Percentiles rank a stretch among this genome's conserved stretches.
phyloP scores from a whole-genome alignment of 2,329 filamentous ascomycete genomes.

The Aspergillus ruber region DNA sequence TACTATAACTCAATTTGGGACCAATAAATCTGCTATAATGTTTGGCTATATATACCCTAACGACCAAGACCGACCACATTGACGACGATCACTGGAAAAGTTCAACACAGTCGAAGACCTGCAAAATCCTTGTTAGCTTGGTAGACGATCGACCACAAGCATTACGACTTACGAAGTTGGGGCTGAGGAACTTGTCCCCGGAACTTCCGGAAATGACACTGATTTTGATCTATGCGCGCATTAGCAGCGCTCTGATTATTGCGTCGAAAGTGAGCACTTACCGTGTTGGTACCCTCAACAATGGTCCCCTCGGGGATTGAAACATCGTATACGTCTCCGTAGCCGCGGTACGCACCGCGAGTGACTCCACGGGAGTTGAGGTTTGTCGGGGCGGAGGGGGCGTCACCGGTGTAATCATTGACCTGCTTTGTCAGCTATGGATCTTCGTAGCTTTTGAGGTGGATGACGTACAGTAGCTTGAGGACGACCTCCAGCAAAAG shows the following conservation, averaged over 20 bases:
- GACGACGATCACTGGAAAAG: slow-evolving; percentile 18
- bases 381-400: slow-evolving; percentile 52
- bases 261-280: slow-evolving; percentile 4
- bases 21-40: no score
- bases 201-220: slow-evolving; percentile 53
- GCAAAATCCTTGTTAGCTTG: neutral
- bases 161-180: slow-evolving; percentile 43
- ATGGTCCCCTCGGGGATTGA: slow-evolving; percentile 55
- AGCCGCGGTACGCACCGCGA: slow-evolving; percentile 58
- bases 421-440: slow-evolving; percentile 27
- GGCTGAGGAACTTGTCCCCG: slow-evolving; percentile 50
- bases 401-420: slow-evolving; percentile 47
- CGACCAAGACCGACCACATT: no score
- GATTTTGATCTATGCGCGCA: slow-evolving; percentile 44
- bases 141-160: neutral
- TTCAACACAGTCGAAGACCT: slow-evolving; percentile 27
- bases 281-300: slow-evolving; percentile 55
- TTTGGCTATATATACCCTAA: no score
- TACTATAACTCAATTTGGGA: no score
- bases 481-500: slow-evolving; percentile 55
- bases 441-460: neutral
- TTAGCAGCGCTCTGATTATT: neutral
- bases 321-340: slow-evolving; percentile 59
- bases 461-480: slow-evolving; percentile 32
- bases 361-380: slow-evolving; percentile 61